Conservation (phyloP, 2,329 filamentous ascomycete genomes). For the Alternaria metachromatica region DNA sequence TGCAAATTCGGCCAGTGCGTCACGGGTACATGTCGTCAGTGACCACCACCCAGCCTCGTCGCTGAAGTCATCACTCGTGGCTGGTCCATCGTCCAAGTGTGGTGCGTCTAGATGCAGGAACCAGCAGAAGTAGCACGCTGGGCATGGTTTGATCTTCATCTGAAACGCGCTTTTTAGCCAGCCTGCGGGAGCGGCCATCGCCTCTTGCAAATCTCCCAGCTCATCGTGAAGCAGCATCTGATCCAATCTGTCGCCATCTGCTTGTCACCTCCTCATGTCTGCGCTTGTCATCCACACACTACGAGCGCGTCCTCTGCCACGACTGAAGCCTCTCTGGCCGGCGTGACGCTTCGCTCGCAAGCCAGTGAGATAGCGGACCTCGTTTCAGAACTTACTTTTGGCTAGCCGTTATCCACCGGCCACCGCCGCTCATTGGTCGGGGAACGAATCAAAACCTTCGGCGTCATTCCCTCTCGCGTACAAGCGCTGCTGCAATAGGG, state of each 20-base stretch:
- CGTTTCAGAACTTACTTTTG: slow-evolving; percentile 46
- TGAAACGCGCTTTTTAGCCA: slow-evolving; percentile 42
- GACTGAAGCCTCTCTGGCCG: slow-evolving; percentile 17
- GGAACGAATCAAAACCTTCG: slow-evolving; percentile 37
- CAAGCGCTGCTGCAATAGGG: slow-evolving; percentile 39
- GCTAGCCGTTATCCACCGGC: slow-evolving; percentile 33
- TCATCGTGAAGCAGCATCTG: slow-evolving; percentile 3
- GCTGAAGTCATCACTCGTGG: slow-evolving; percentile 29
- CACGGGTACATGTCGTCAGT: slow-evolving; percentile 21
- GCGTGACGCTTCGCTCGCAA: slow-evolving; percentile 40
- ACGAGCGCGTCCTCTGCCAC: slow-evolving; percentile 8
- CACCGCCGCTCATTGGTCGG: slow-evolving; percentile 30
- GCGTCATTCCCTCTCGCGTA: slow-evolving; percentile 28
- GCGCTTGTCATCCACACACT: slow-evolving; percentile 14
- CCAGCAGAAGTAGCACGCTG: slow-evolving; percentile 43
- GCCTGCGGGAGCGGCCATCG: slow-evolving; percentile 26
- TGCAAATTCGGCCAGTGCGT: slow-evolving; percentile 18
- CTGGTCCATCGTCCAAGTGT: slow-evolving; percentile 30
- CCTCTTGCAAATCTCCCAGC: slow-evolving; percentile 16
- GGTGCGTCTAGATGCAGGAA: slow-evolving; percentile 46
- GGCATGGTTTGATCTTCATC: slow-evolving; percentile 47
- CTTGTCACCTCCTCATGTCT: slow-evolving; percentile 1
- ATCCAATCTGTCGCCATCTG: slow-evolving; percentile 14
- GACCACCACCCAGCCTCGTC: slow-evolving; percentile 23
- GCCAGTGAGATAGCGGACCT: slow-evolving; percentile 38